Base-by-base conservation (phyloP, 441 rosid genomes). In the Erysimum pusillum region DNA sequence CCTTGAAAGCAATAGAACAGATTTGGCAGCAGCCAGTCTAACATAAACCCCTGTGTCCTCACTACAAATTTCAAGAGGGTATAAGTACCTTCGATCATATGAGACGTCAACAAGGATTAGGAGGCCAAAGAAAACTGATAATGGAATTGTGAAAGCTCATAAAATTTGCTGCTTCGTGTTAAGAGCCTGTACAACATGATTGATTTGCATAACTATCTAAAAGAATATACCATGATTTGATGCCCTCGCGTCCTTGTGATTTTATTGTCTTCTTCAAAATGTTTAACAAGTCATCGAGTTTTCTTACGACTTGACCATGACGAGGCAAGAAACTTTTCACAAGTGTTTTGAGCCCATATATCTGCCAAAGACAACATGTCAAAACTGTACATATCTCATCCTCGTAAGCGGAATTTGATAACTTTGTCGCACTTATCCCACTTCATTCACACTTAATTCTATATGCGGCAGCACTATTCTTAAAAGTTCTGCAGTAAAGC, bases 1-100 rank as follows among this genome's bases (percentile, higher is more conserved):
- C 82, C 88, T 85, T 54, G 98, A 89, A 69, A 96, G 94, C 72
- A 67, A 89, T 64, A 96, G 88, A 78, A 96, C 87, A 76, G 96
- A 88, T 84, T 93, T 93, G 76, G 98, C 91, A 67, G 98, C 94
- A 82, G 92, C 93, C 79, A 93, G 76, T 85, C 93, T 89, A 66
- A 89, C 62, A 67, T 83, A 78, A 77, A 80, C 82, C 69, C 82
- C 76, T 56, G 86, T 87, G 32, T 63, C 79, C 79, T 76, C 89
- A 76, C 98, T 93, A 91, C 83, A 81, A 69, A 71, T 71, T 32
- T 59, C 46, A 83, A 15, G 45, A 81, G 75, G n/a, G 52, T 79
- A 56, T 34, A 22, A 70, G 53, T 59, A 35, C 9, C 25, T 70
- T 59, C 20, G 15, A 38, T 62, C 67, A 63, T 54, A 74, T 48